Evolutionary conservation across 2,329 filamentous ascomycete genomes (phyloP).

Genomic region (Hymenoscyphus linearis): DNA sequence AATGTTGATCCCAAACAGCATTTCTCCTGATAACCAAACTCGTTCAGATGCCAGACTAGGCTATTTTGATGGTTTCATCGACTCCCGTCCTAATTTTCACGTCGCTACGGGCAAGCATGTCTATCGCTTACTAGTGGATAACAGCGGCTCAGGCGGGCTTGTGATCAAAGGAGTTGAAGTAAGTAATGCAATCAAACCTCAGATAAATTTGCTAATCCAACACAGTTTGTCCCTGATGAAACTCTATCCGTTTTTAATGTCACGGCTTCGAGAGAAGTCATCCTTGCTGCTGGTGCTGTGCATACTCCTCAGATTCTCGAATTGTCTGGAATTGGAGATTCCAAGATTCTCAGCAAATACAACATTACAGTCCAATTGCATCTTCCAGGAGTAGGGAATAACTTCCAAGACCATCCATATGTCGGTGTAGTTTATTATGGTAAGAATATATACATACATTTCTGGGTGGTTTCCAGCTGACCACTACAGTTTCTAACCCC

Average conservation of each 20-base stretch:
- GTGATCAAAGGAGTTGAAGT: conserved; percentile 37
- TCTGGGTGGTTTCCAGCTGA: conserved; percentile 8
- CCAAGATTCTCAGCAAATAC: conserved; percentile 35
- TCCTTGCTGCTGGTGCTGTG: conserved; percentile 42
- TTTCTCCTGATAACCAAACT: conserved; percentile 37
- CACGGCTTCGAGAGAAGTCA: conserved; percentile 46
- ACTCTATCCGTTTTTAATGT: conserved; percentile 18
- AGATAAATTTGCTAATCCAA: conserved; percentile 1
- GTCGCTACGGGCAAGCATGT: conserved; percentile 37
- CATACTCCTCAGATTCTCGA: conserved; percentile 44
- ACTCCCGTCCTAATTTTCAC: conserved; percentile 36
- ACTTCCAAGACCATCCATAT: conserved; percentile 49
- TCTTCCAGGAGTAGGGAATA: conserved; percentile 57
- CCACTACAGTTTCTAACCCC: conserved; percentile 17
- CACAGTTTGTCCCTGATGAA: conserved; percentile 21
- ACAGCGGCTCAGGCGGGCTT: conserved; percentile 11
- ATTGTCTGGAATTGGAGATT: conserved; percentile 40
- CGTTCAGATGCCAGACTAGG: conserved; percentile 37
- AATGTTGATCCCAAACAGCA: conserved; percentile 36
- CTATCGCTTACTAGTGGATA: conserved; percentile 32
- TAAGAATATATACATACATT: conserved; percentile 1
- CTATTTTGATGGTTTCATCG: conserved; percentile 36
- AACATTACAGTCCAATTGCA: conserved; percentile 48
- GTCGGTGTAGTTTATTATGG: conserved; percentile 25
- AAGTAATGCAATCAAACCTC: conserved; percentile 7